phyloP scores from a whole-genome alignment of 2,329 filamentous ascomycete species.

The Uncinocarpus reesii region DNA sequence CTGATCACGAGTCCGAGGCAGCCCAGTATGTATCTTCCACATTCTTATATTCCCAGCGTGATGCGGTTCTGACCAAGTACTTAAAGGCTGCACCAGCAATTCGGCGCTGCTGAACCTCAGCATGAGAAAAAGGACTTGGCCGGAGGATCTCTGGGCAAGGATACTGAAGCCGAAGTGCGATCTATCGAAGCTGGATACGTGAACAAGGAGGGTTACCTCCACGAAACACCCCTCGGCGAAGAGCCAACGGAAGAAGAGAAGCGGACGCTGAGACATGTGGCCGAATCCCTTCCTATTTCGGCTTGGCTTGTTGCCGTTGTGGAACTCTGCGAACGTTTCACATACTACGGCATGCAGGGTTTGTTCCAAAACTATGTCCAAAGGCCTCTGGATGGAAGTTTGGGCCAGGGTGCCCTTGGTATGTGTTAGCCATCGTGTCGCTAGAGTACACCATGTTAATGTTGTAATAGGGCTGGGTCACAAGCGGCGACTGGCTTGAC shows the following conservation, averaged over 20 bases:
- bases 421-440: conserved; percentile 15
- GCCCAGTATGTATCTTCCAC: conserved; percentile 9
- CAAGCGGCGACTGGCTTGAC: conserved; percentile 41
- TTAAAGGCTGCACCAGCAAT: conserved; percentile 8
- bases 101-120: not conserved
- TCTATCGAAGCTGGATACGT: conserved; percentile 5
- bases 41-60: not conserved
- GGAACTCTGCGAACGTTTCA: conserved; percentile 50
- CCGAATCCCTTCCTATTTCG: conserved; percentile 46
- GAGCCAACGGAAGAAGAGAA: conserved; percentile 47
- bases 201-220: conserved; percentile 8
- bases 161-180: not conserved
- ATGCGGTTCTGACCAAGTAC: not conserved
- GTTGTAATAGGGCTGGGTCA: conserved; percentile 27
- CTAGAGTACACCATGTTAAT: conserved; percentile 1
- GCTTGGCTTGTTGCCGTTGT: conserved; percentile 49
- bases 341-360: conserved; percentile 47
- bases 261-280: conserved; percentile 42
- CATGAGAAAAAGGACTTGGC: conserved; percentile 9
- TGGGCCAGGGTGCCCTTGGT: conserved; percentile 35
- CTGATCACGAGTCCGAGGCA: conserved; percentile 12
- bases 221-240: conserved; percentile 37
- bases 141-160: conserved; percentile 2
- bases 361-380: conserved; percentile 49
- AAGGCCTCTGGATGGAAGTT: conserved; percentile 31